phyloP scores from a whole-genome alignment of 2,329 filamentous ascomycete genomes.

The Talaromyces atroroseus region DNA sequence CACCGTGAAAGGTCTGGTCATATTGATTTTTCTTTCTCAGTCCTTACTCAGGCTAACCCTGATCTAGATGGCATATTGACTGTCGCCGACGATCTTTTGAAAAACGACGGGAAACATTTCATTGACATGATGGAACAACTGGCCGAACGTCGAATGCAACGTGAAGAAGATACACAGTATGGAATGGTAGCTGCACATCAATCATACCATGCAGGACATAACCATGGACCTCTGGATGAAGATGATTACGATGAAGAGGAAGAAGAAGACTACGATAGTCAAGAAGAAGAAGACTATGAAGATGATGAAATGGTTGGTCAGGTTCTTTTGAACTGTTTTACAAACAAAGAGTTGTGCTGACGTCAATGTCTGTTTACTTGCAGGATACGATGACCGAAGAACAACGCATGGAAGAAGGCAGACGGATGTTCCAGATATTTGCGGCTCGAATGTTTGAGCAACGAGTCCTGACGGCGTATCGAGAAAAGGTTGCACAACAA shows the following conservation, averaged over 20 bases:
- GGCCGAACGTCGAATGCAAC: conserved; percentile 92
- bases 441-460: conserved; percentile 99
- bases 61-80: conserved; percentile 83
- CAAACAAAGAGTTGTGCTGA: conserved; percentile 30
- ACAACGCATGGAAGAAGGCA: conserved; percentile 97
- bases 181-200: conserved; percentile 56
- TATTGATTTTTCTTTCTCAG: conserved; percentile 35
- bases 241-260: conserved; percentile 70
- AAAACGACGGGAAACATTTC: conserved; percentile 98
- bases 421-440: conserved; percentile 99
- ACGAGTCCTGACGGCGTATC: conserved; percentile 90
- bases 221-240: conserved; percentile 70
- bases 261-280: conserved; percentile 64
- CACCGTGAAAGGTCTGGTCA: conserved; percentile 72
- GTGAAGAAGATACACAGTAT: conserved; percentile 81
- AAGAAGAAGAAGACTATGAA: conserved; percentile 61
- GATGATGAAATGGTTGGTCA: conserved; percentile 58
- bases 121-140: conserved; percentile 99
- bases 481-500: conserved; percentile 91
- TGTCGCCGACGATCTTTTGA: conserved; percentile 94
- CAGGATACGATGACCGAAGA: conserved; percentile 97
- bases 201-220: conserved; percentile 63
- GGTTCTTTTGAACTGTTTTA: conserved; percentile 14
- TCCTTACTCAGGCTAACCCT: background rate
- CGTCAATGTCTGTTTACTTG: background rate